Evolutionary conservation across 2,329 filamentous ascomycete genomes (phyloP).

Genomic region (Ramichloridium luteum): DNA sequence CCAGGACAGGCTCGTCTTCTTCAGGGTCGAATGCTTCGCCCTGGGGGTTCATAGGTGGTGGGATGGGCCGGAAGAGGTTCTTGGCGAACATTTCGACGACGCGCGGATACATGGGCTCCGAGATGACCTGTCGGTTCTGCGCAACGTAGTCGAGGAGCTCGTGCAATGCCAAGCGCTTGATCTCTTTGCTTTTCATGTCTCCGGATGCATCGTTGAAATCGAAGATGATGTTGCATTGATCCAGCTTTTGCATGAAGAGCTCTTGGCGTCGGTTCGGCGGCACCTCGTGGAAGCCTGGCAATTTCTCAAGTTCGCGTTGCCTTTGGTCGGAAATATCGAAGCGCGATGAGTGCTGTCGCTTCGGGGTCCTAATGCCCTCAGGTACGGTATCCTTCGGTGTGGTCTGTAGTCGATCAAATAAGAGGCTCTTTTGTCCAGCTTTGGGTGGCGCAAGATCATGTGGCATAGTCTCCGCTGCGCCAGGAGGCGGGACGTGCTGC

Average conservation of each 20-base stretch:
- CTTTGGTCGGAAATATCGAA: slow-evolving; percentile 94
- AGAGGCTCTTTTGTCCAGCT: slow-evolving; percentile 73
- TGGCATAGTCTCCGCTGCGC: slow-evolving; percentile 93
- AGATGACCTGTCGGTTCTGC: slow-evolving; percentile 97
- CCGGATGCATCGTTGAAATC: slow-evolving; percentile 97
- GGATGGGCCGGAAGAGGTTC: slow-evolving; percentile 94
- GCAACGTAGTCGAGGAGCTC: slow-evolving; percentile 96
- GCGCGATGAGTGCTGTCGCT: slow-evolving; percentile 90
- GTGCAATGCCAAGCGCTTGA: slow-evolving; percentile 90
- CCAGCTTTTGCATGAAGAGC: slow-evolving; percentile 98
- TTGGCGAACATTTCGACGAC: slow-evolving; percentile 99
- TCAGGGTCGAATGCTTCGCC: slow-evolving; percentile 97
- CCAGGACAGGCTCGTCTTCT: slow-evolving; percentile 93
- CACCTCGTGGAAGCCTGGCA: slow-evolving; percentile 95
- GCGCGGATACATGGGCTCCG: slow-evolving; percentile 95
- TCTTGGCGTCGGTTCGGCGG: slow-evolving; percentile 89
- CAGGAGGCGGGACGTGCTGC: slow-evolving; percentile 83
- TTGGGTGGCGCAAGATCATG: slow-evolving; percentile 92
- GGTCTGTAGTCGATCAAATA: slow-evolving; percentile 80
- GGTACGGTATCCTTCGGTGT: slow-evolving; percentile 85
- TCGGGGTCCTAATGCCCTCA: slow-evolving; percentile 87
- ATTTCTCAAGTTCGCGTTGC: slow-evolving; percentile 82
- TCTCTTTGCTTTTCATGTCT: slow-evolving; percentile 99
- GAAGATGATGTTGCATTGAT: slow-evolving; percentile 99
- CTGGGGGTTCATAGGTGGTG: slow-evolving; percentile 92